Evolutionary conservation across 169 alveolate genomes (phyloP), one percentile per base, ranked within the genome.

Genomic region (Eimeria maxima): DNA sequence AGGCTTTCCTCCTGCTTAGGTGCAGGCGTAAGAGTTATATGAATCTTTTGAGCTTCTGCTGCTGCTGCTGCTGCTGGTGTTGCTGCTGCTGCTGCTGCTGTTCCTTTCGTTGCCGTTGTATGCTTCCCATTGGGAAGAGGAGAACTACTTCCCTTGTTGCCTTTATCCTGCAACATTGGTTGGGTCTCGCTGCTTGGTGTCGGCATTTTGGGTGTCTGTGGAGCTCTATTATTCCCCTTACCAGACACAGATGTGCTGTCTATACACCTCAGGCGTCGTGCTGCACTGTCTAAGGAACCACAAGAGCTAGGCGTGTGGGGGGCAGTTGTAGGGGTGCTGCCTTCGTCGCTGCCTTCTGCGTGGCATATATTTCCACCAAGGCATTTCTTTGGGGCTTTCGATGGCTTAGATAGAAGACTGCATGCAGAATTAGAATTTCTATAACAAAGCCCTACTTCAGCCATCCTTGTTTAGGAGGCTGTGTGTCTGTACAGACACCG

Each of bases 341-440:
- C 90, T 24, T 80, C 90, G 90, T 80, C 90, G 71, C 90, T 80
- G 60, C 90, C 90, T 55, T 80, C 90, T 7, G 69, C 71, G 47
- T 53, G 27, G 90, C 69, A 47, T 11, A 53, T 53, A 3, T 50
- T 50, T 14, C 65, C 90, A 53, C 90, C n/a, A n/a, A n/a, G 44
- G 71, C 65, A 45, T 53, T 80, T 80, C 16, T 44, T 53, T 80
- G 90, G 47, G 14, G 90, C 38, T 24, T 53, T 80, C 27, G 71
- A n/a, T 13, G 47, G 90, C 14, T 29, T 27, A n/a, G 65, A 33
- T 20, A 80, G 38, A 38, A 80, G 69, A 47, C 50, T 47, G 67
- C 90, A 80, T 50, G 90, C 90, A 80, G 90, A 7, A n/a, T 29
- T 24, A 27, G 71, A 47, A 55, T 74, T 38, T 29, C 63, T 74